Evolutionary conservation across 257 asterid species (phyloP).

Genomic region (Nicotiana tomentosiformis): DNA sequence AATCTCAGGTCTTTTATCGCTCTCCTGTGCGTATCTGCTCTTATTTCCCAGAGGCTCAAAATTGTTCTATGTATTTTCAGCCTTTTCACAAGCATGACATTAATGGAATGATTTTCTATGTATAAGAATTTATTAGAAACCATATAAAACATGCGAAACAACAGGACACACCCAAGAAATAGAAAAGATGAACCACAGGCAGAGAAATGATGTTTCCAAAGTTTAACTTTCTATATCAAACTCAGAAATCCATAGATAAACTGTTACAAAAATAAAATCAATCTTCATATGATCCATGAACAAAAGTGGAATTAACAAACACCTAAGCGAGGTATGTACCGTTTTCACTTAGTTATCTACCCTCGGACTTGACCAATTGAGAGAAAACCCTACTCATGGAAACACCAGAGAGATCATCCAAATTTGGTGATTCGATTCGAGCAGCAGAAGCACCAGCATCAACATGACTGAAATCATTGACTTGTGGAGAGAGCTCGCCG

Average conservation of each 20-base stretch:
- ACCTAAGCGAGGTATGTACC: neutral
- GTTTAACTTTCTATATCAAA: neutral
- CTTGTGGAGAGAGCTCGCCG: slow-evolving; percentile 51
- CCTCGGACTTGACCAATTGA: slow-evolving; percentile 66
- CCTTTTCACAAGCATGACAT: neutral
- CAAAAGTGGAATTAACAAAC: slow-evolving; percentile 7
- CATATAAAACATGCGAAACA: neutral
- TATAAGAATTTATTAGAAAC: neutral
- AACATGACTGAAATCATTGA: slow-evolving; percentile 25
- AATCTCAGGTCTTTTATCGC: neutral
- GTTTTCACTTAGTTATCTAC: slow-evolving; percentile 34
- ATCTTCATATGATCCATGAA: neutral
- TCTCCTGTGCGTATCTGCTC: neutral
- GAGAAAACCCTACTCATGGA: slow-evolving; percentile 73
- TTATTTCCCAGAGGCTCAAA: neutral
- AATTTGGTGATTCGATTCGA: slow-evolving; percentile 30
- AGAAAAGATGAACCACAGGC: neutral
- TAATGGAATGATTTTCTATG: neutral
- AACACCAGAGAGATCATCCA: slow-evolving; percentile 54
- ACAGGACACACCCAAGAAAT: neutral
- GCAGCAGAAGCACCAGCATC: slow-evolving; percentile 31
- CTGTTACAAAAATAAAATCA: neutral
- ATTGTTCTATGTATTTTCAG: neutral
- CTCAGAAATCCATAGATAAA: neutral
- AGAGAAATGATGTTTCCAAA: neutral